Evolutionary conservation across 768 basidiomycete genomes (phyloP), one percentile per base, ranked within the genome.

Genomic region (Pulveroboletus sp.): DNA sequence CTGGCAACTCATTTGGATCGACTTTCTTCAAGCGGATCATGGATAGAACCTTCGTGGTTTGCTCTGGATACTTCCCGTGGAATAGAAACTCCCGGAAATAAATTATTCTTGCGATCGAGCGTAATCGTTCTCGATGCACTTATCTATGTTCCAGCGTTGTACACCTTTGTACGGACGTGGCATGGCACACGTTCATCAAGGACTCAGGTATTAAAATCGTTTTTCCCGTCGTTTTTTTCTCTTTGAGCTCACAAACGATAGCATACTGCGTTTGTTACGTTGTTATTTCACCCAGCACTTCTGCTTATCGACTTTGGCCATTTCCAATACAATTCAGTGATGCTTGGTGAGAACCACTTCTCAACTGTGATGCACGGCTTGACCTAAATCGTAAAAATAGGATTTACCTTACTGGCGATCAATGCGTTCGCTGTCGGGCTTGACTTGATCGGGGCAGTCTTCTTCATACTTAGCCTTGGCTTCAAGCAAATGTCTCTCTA

Each of bases 401-500:
- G 89, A 3, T 72, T 92, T 27, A 82, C 86, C 1, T 62, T 92
- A 23, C 69, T 86, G 22, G 73, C 89, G 0, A 64, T 93, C 31
- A 80, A 83, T 55, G 80, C 79, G 56, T 89, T 95, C 37, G 80
- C 84, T 2, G 65, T 61, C 3, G 86, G 80, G 3, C 74, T 76
- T 17, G 94, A 97, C 63, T 65, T 87, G 3, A 54, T 83, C 1
- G 95, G 89, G 6, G 88, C 91, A 5, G 63, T 89, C 14, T 81
- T 74, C 49, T 95, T 97, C 57, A 86, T 91, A 6, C 71, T 84
- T n/a, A 87, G 88, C 55, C 76, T 98, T 17, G 80, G 86, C 4
- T 94, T 95, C 76, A 96, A 96, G 68, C 94, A 97, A 63, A 96
- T 97, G 93, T 86, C 90, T 3, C 72, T 96, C 23, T 95, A 96